Conservation (phyloP, 2,329 filamentous ascomycete genomes). For the Aspergillus sergii region DNA sequence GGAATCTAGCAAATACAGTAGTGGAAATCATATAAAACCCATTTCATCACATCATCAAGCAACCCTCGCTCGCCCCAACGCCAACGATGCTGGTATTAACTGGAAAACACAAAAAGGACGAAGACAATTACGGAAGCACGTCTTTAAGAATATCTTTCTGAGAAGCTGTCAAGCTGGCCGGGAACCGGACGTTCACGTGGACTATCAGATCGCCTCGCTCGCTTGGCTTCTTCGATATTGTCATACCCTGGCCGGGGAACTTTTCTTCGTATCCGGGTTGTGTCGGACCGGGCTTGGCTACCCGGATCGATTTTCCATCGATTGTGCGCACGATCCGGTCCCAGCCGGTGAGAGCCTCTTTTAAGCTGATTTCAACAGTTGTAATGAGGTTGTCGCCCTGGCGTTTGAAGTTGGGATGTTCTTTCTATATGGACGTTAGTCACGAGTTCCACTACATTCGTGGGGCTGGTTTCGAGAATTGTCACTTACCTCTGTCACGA, state of each 20-base stretch:
- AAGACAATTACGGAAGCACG: constrained; percentile 59
- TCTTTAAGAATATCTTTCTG: constrained; percentile 83
- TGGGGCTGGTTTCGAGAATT: neutral
- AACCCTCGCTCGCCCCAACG: constrained; percentile 27
- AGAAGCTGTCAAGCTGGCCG: constrained; percentile 69
- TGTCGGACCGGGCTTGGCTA: constrained; percentile 82
- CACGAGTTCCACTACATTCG: neutral
- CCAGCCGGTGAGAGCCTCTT: constrained; percentile 95
- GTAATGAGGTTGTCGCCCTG: constrained; percentile 85
- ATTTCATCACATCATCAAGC: constrained; percentile 16
- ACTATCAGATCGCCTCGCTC: constrained; percentile 87
- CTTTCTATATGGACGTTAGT: constrained; percentile 68
- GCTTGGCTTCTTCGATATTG: constrained; percentile 83
- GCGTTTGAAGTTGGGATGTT: constrained; percentile 79
- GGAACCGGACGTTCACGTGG: constrained; percentile 91
- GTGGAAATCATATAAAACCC: constrained; percentile 9
- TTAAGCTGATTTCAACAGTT: constrained; percentile 79
- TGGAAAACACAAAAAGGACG: neutral
- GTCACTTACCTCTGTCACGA: constrained; percentile 81
- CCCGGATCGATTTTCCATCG: constrained; percentile 79
- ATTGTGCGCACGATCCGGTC: constrained; percentile 88
- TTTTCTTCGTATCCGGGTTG: constrained; percentile 78
- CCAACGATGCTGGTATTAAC: constrained; percentile 25
- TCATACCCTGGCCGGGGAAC: constrained; percentile 91
- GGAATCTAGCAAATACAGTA: neutral